Percentiles rank a stretch among this genome's conserved stretches.
Evolutionary conservation across 78 protist genomes (phyloP).

Genomic region (Speleostelium caveatum): DNA sequence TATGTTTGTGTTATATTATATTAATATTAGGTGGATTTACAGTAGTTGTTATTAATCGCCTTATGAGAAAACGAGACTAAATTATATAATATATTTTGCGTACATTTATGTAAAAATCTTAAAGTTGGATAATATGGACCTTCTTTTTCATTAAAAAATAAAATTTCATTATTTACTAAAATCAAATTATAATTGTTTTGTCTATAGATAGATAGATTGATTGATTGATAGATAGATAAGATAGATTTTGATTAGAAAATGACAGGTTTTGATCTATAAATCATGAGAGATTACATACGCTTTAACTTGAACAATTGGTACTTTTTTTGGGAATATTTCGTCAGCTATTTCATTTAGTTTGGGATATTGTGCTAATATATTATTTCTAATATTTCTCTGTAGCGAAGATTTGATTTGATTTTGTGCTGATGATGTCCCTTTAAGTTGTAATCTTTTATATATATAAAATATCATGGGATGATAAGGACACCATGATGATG

Average conservation of each 20-base stretch:
- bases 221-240: not conserved
- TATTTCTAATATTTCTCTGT: constrained; percentile 71
- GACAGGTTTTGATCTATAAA: not conserved
- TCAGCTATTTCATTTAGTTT: constrained; percentile 57
- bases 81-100: not conserved
- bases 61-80: not conserved
- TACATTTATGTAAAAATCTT: constrained; percentile 80
- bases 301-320: constrained; percentile 76
- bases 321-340: constrained; percentile 83
- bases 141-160: constrained; percentile 80
- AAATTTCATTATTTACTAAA: constrained; percentile 64
- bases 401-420: constrained; percentile 70
- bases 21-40: not conserved
- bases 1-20: not conserved
- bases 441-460: constrained; percentile 52
- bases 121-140: constrained; percentile 83
- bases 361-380: constrained; percentile 70
- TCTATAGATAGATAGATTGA: not conserved
- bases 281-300: not conserved
- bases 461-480: too few relatives aligned
- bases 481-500: too few relatives aligned
- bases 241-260: not conserved
- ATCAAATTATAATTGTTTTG: constrained; percentile 51
- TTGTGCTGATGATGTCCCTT: constrained; percentile 24
- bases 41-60: not conserved